A percentile compares a stretch with the other conserved stretches of the same genome.
phyloP scores from a whole-genome alignment of 139 green algal species.

The Asterochloris erici region DNA sequence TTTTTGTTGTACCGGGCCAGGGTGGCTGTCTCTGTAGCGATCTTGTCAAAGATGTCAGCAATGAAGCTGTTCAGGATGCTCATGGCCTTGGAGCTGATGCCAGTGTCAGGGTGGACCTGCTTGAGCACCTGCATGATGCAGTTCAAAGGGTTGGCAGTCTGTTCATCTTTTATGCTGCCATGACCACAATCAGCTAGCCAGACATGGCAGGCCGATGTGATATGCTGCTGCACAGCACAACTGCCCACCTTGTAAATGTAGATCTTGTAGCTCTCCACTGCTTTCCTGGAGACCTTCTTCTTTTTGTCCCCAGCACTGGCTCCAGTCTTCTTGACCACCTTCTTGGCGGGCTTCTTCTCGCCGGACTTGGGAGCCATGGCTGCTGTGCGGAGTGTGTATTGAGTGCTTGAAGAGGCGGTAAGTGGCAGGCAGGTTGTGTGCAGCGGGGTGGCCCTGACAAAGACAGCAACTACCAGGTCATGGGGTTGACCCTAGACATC shows the following conservation, averaged over 20 bases:
- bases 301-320: too few species aligned
- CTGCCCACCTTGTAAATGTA: background rate
- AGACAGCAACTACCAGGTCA: too few species aligned
- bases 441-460: too few species aligned
- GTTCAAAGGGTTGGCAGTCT: background rate
- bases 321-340: too few species aligned
- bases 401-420: too few species aligned
- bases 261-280: too few species aligned
- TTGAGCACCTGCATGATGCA: conserved; percentile 27
- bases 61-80: conserved; percentile 98
- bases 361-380: background rate
- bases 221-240: conserved; percentile 24
- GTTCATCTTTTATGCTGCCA: background rate
- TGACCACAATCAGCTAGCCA: conserved; percentile 37
- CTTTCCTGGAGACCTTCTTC: too few species aligned
- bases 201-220: conserved; percentile 45
- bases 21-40: conserved; percentile 66
- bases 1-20: conserved; percentile 72
- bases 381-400: too few species aligned
- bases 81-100: conserved; percentile 96
- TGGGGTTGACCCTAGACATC: too few species aligned
- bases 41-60: conserved; percentile 83
- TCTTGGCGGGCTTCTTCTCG: too few species aligned
- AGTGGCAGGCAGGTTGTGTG: too few species aligned
- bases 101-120: conserved; percentile 93